Conservation (phyloP, 805 yeast genomes). For the Candida ficus region DNA sequence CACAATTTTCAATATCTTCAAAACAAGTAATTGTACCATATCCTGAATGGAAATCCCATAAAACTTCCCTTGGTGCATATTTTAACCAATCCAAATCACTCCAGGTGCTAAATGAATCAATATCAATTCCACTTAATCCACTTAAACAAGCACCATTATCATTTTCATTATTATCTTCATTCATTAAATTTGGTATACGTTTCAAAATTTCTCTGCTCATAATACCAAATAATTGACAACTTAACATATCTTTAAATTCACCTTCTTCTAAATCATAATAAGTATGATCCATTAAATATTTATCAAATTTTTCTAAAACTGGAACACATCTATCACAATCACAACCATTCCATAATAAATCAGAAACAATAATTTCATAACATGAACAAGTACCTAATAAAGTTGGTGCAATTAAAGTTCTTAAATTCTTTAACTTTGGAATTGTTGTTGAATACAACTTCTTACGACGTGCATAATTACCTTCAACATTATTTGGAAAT, state of each 20-base stretch:
- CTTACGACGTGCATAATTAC: constrained; percentile 60
- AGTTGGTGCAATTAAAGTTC: constrained; percentile 51
- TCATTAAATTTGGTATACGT: constrained; percentile 22
- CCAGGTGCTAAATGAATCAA: constrained; percentile 1
- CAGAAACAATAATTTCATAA: constrained; percentile 67
- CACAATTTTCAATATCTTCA: constrained; percentile 32
- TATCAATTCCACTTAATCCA: not conserved
- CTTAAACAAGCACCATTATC: not conserved
- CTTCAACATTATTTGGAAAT: constrained; percentile 64
- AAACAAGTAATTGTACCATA: constrained; percentile 37
- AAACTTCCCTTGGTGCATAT: constrained; percentile 28
- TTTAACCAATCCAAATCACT: constrained; percentile 28
- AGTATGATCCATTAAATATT: constrained; percentile 58
- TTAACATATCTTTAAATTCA: constrained; percentile 53
- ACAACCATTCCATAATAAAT: constrained; percentile 75
- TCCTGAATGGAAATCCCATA: constrained; percentile 46
- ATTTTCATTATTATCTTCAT: not conserved
- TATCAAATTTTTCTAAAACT: constrained; percentile 48
- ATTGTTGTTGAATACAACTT: constrained; percentile 43
- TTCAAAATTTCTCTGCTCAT: constrained; percentile 40
- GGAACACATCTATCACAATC: constrained; percentile 50
- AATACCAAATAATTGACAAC: constrained; percentile 51
- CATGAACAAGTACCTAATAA: constrained; percentile 56
- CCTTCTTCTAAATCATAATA: constrained; percentile 44
- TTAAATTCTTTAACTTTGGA: constrained; percentile 39